Percentiles rank a stretch among this genome's conserved stretches.
Conservation (phyloP, 2,329 filamentous ascomycete genomes). For the Cladophialophora immunda region DNA sequence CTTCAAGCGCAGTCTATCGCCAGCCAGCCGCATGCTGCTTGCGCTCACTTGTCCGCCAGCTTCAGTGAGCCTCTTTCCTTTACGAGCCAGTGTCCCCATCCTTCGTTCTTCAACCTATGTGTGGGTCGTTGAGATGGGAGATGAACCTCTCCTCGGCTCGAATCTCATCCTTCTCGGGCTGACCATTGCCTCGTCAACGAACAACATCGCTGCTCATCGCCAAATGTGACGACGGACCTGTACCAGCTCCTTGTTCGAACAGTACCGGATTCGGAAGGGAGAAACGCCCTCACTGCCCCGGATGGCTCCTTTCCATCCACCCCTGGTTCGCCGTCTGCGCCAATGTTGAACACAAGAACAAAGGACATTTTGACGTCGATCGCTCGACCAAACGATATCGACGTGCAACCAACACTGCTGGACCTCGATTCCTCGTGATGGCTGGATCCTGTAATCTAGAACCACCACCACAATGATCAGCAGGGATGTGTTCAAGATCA, state of each 20-base stretch:
- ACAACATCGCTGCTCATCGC: background rate
- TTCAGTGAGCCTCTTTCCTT: background rate
- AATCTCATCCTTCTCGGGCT: background rate
- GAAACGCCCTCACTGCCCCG: background rate
- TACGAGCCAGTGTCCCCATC: background rate
- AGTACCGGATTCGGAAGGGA: background rate
- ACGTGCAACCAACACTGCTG: background rate
- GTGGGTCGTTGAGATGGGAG: background rate
- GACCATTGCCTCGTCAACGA: background rate
- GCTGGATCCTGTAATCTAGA: background rate
- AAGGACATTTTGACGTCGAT: background rate
- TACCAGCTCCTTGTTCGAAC: background rate
- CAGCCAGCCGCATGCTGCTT: background rate
- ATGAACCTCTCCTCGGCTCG: background rate
- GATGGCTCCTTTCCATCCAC: background rate
- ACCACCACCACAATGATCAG: background rate
- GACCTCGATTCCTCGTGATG: background rate
- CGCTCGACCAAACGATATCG: background rate
- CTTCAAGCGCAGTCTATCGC: background rate
- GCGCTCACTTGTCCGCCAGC: background rate
- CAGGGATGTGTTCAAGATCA: background rate
- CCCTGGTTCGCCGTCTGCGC: background rate
- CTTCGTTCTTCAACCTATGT: background rate
- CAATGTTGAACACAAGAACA: background rate
- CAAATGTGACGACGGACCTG: background rate